Conservation (phyloP, 208 protist species). For the Leishmania arabica region DNA sequence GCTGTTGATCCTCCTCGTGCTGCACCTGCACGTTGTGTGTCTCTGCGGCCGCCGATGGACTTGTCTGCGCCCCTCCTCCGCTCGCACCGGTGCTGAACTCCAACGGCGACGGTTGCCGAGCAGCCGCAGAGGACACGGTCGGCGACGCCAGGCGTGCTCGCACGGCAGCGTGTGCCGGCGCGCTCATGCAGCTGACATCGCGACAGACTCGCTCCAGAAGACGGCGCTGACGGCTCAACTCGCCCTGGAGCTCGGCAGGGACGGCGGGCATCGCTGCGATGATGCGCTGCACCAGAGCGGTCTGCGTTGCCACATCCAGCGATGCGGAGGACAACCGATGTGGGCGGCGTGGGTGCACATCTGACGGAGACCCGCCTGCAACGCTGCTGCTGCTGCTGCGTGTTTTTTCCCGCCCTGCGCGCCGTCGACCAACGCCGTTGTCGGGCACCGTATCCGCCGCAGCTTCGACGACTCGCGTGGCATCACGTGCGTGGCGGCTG, state of each 20-base stretch:
- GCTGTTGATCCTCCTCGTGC: not conserved
- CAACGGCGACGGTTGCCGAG: constrained; percentile 18
- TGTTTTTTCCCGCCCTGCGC: not conserved
- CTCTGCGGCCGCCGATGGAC: not conserved
- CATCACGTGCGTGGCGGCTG: not conserved
- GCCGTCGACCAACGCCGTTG: not conserved
- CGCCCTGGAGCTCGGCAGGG: constrained; percentile 43
- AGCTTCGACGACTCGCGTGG: not conserved
- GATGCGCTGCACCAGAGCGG: constrained; percentile 31
- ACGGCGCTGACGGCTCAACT: constrained; percentile 55
- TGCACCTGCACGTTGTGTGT: not conserved
- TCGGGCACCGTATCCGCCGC: not conserved
- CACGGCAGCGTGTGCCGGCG: constrained; percentile 4
- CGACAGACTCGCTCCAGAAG: constrained; percentile 53
- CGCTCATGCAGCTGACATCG: constrained; percentile 17
- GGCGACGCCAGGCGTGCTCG: constrained; percentile 4
- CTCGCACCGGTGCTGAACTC: constrained; percentile 14
- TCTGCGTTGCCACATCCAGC: constrained; percentile 22
- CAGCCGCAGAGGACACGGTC: not conserved
- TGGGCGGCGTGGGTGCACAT: not conserved
- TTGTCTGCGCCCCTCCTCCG: not conserved
- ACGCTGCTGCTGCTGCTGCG: not conserved
- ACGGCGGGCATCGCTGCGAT: constrained; percentile 28
- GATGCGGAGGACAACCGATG: not conserved
- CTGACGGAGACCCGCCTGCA: not conserved